Base-by-base conservation (phyloP, 208 protist species). In the Crithidia sp. region DNA sequence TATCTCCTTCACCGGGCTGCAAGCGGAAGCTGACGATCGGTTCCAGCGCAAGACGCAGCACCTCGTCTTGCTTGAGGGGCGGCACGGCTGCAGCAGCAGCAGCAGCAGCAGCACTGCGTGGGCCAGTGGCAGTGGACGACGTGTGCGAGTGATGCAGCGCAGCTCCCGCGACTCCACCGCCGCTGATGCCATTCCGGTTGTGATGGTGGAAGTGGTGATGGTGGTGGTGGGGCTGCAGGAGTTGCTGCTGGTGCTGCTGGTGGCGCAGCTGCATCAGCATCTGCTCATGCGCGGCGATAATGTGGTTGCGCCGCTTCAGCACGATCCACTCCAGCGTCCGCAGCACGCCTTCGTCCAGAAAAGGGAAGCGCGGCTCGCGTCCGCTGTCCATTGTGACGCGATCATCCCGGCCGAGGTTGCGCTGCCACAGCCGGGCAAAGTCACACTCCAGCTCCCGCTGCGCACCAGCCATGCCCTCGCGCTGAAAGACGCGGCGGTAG, bases 371-470 rank as follows among this genome's bases (percentile, higher is more conserved):
- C 19, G 88, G 87, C 87, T 98, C 97, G 17, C 91, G 71, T 7
- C 93, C 95, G 75, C 93, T 96, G 87, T 99, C 95, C 62, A 89
- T 85, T 6, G 97, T 89, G 47, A 98, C 76, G 45, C 98, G 93
- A 71, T 99, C 97, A 75, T 99, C 98, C 40, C 97, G 89, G 45
- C 97, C 97, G 9, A 99, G 81, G 81, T 99, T 99, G 54, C 98
- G 87, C 60, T 86, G 58, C 92, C 96, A 98, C 53, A 99, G 83
- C n/a, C 97, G 84, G 4, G 72, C 58, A 63, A 98, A 92, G 76
- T 99, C 97, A 10, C 69, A 52, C 66, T 91, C 71, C 41, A 99
- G 82, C 87, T 99, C 96, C 37, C 65, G 53, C 17, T 74, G 74
- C 5, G 96, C 83, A 16, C 87, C 89, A 2, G 49, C 54, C 66